A percentile compares a stretch with the other conserved stretches of the same genome.
Evolutionary conservation across 805 yeast genomes (phyloP).

Genomic region (Candida patagonica): DNA sequence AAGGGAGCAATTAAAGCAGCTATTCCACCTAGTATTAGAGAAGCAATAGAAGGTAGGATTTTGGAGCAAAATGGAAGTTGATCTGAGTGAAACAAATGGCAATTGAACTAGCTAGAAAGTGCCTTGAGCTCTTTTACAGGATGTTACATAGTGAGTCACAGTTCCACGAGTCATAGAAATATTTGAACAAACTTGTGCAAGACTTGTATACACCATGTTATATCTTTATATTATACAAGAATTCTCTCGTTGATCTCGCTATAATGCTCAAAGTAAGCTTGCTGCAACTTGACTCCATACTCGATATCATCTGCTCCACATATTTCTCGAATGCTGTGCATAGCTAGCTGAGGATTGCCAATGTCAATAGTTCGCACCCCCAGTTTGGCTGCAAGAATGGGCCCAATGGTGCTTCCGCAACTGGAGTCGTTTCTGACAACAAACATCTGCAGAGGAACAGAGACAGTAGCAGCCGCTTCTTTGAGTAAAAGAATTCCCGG

Average conservation of each 20-base stretch:
- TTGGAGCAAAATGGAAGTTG: conserved; percentile 5
- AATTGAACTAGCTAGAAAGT: too few relatives aligned
- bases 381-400: conserved; percentile 76
- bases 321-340: conserved; percentile 92
- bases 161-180: too few relatives aligned
- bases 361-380: conserved; percentile 83
- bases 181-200: too few relatives aligned
- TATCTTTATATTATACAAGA: too few relatives aligned
- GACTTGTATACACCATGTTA: too few relatives aligned
- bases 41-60: conserved; percentile 14
- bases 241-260: conserved; percentile 15
- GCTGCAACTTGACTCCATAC: conserved; percentile 51
- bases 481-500: conserved; percentile 77
- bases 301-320: conserved; percentile 72
- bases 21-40: conserved; percentile 19
- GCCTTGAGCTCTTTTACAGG: too few relatives aligned
- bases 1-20: conserved; percentile 23
- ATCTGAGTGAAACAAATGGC: not conserved
- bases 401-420: conserved; percentile 96
- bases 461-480: conserved; percentile 53
- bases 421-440: conserved; percentile 91
- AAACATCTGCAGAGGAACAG: conserved; percentile 82
- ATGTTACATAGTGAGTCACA: too few relatives aligned
- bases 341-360: conserved; percentile 85
- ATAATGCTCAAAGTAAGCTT: conserved; percentile 43